phyloP scores from a whole-genome alignment of 2,329 filamentous ascomycete genomes.

The Karstenula rhodostoma region DNA sequence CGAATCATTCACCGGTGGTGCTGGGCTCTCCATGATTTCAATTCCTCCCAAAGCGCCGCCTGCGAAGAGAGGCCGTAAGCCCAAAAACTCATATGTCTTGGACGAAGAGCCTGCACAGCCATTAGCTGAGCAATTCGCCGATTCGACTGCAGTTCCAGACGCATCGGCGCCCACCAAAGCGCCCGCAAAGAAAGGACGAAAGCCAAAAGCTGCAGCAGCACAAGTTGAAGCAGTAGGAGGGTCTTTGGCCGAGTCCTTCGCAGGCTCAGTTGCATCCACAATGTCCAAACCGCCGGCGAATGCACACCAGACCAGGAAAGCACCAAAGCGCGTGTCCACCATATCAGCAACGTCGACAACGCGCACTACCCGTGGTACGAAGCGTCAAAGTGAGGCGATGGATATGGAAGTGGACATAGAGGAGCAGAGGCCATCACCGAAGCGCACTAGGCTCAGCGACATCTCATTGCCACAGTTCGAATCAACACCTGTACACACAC shows the following conservation, averaged over 20 bases:
- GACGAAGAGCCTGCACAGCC: slow-evolving; percentile 6
- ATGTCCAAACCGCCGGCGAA: slow-evolving; percentile 10
- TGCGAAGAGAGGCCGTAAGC: slow-evolving; percentile 13
- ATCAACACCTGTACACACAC: slow-evolving; percentile 68
- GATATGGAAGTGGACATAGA: slow-evolving; percentile 16
- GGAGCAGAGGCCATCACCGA: slow-evolving; percentile 10
- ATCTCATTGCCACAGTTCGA: slow-evolving; percentile 15
- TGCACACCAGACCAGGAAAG: slow-evolving; percentile 12
- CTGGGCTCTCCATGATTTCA: slow-evolving; percentile 5
- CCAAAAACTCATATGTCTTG: slow-evolving; percentile 9
- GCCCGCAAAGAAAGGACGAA: slow-evolving; percentile 9
- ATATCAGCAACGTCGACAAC: slow-evolving; percentile 18
- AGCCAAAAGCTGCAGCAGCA: slow-evolving; percentile 2
- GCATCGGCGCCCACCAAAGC: slow-evolving; percentile 8
- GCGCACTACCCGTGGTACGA: slow-evolving; percentile 24
- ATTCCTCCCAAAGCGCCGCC: slow-evolving; percentile 12
- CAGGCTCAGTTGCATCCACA: slow-evolving; percentile 7
- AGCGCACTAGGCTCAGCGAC: slow-evolving; percentile 19
- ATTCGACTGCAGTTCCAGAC: not conserved
- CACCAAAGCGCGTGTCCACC: slow-evolving; percentile 14
- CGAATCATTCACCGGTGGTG: slow-evolving; percentile 7
- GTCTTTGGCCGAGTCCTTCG: slow-evolving; percentile 1
- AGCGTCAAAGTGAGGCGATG: slow-evolving; percentile 29
- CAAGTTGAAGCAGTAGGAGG: not conserved
- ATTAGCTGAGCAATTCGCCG: slow-evolving; percentile 6